These are phyloP conservation scores for Coemansia javaensis DNA, from an alignment of 192 early-diverging fungal species.

Conservation along the genomic window DNA sequence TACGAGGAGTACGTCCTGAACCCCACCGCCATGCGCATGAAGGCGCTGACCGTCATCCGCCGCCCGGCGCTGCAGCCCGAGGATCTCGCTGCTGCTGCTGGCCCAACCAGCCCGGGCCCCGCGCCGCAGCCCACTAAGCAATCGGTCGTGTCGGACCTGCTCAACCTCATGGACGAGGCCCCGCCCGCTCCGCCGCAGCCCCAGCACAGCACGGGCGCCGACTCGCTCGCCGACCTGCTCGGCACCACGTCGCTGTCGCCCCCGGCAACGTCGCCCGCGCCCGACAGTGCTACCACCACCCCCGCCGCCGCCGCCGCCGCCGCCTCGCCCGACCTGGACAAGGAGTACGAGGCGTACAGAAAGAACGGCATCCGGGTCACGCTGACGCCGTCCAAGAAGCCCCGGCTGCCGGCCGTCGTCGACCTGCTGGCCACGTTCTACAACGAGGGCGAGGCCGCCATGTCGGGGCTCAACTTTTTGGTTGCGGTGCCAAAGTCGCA, in stretches of 20 bases:
- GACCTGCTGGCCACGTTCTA: constrained; percentile 66
- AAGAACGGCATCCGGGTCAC: constrained; percentile 74
- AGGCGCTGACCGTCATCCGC: constrained; percentile 22
- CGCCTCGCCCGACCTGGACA: constrained; percentile 16
- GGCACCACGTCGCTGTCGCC: constrained; percentile 53
- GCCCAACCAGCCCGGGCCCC: constrained; percentile 7
- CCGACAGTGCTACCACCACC: background rate
- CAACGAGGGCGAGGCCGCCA: constrained; percentile 57
- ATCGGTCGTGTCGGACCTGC: constrained; percentile 48
- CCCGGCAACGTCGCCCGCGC: background rate
- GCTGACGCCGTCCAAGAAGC: constrained; percentile 68
- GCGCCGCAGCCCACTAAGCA: constrained; percentile 18
- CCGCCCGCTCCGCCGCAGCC: constrained; percentile 3
- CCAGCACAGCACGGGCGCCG: constrained; percentile 23
- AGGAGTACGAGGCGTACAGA: constrained; percentile 62
- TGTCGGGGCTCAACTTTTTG: constrained; percentile 68
- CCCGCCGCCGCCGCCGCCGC: background rate
- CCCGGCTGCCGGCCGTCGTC: constrained; percentile 55
- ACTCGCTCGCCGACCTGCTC: constrained; percentile 75
- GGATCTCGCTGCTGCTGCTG: constrained; percentile 10
- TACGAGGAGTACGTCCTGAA: constrained; percentile 49
- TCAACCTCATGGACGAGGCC: constrained; percentile 66
- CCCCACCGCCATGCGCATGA: constrained; percentile 51
- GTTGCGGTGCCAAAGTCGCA: constrained; percentile 94
- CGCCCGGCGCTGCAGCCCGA: constrained; percentile 19